Evolutionary conservation across 2,329 filamentous ascomycete genomes (phyloP).

Genomic region (Emericellopsis atlantica): DNA sequence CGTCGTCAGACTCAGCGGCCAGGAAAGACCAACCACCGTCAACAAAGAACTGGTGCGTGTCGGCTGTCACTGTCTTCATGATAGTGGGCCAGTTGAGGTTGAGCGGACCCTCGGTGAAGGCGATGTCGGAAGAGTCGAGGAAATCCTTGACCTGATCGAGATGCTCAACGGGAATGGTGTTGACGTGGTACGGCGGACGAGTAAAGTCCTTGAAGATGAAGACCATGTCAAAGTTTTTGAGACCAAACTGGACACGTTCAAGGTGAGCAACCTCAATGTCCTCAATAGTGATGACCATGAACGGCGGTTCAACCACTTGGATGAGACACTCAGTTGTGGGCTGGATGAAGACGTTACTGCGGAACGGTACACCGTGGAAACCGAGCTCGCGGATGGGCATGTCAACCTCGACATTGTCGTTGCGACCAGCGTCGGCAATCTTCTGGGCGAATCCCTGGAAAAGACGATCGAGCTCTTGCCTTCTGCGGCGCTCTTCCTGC

Average conservation of each 20-base stretch:
- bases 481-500: constrained; percentile 84
- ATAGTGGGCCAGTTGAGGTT: constrained; percentile 99
- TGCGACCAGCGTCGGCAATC: constrained; percentile 88
- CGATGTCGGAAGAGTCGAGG: constrained; percentile 90
- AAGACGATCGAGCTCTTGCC: constrained; percentile 84
- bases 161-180: constrained; percentile 93
- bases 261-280: constrained; percentile 95
- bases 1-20: constrained; percentile 74
- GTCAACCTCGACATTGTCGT: constrained; percentile 83
- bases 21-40: constrained; percentile 96
- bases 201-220: constrained; percentile 97
- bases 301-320: constrained; percentile 91
- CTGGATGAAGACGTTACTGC: constrained; percentile 90
- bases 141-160: constrained; percentile 96
- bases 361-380: constrained; percentile 92
- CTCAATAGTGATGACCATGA: constrained; percentile 87
- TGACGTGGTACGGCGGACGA: constrained; percentile 83
- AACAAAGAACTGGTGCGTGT: constrained; percentile 88
- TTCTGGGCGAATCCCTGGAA: constrained; percentile 97
- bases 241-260: constrained; percentile 88
- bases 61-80: constrained; percentile 95
- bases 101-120: constrained; percentile 85
- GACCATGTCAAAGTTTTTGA: constrained; percentile 98
- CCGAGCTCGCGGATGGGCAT: constrained; percentile 94
- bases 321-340: constrained; percentile 95